Conservation (phyloP, 352 stramenopile genomes). For the Phytopythium montanum region DNA sequence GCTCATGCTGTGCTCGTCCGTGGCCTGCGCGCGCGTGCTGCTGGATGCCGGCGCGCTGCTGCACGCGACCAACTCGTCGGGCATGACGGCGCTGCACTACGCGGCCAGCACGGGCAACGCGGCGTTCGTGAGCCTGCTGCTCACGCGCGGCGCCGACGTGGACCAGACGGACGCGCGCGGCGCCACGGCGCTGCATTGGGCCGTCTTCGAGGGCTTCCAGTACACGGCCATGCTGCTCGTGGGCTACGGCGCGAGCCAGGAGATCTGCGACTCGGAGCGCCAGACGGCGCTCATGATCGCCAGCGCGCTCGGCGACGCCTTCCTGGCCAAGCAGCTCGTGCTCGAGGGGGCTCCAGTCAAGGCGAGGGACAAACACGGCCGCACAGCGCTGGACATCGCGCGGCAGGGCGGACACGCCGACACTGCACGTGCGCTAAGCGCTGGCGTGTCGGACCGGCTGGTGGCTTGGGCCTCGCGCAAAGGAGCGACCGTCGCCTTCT, state of each 20-base stretch:
- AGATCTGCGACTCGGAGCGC: constrained; percentile 57
- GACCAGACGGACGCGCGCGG: constrained; percentile 66
- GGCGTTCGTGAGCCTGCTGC: constrained; percentile 61
- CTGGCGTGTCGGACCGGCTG: constrained; percentile 60
- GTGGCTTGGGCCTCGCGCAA: constrained; percentile 59
- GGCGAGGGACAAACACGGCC: constrained; percentile 62
- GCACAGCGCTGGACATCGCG: constrained; percentile 73
- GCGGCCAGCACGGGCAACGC: constrained; percentile 76
- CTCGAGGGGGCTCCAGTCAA: constrained; percentile 69
- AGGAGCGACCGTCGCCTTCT: constrained; percentile 66
- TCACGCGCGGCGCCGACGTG: constrained; percentile 58
- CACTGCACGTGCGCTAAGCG: constrained; percentile 59
- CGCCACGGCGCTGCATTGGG: constrained; percentile 75
- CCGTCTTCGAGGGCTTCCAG: constrained; percentile 83
- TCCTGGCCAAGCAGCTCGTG: constrained; percentile 81
- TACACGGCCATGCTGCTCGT: constrained; percentile 75
- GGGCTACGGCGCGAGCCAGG: constrained; percentile 38
- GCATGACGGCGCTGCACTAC: constrained; percentile 82
- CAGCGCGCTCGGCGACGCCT: constrained; percentile 69
- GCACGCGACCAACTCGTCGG: constrained; percentile 57
- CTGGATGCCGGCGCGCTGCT: constrained; percentile 55
- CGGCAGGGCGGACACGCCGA: constrained; percentile 65
- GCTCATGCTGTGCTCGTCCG: constrained; percentile 74
- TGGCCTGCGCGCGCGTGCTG: constrained; percentile 51
- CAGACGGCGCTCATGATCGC: constrained; percentile 85